Evolutionary conservation across 305 asterid genomes (phyloP).

Genomic region (Fraxinus latifolia): DNA sequence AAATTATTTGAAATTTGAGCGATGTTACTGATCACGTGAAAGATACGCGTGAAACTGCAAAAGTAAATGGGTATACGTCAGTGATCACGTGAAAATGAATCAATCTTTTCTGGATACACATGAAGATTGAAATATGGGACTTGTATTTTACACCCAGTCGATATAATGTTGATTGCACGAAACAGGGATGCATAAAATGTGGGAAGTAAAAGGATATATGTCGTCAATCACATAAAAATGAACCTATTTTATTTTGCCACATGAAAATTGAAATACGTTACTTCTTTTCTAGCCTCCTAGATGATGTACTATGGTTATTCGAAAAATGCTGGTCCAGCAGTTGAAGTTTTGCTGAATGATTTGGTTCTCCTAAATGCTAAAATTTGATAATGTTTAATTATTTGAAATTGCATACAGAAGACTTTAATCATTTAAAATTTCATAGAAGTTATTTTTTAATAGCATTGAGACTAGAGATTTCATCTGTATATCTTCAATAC

Average conservation of each 20-base stretch:
- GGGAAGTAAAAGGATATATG: not conserved
- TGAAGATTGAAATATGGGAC: not conserved
- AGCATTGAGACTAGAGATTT: not conserved
- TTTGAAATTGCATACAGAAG: not conserved
- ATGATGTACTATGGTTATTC: not conserved
- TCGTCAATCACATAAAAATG: not conserved
- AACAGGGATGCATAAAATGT: not conserved
- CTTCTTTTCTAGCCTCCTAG: not conserved
- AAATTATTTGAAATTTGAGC: not conserved
- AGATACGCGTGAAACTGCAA: not conserved
- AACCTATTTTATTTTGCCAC: not conserved
- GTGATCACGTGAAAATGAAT: conserved; percentile 10
- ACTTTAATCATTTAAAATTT: not conserved
- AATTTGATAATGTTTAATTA: not conserved
- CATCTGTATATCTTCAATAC: not conserved
- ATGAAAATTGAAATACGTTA: not conserved
- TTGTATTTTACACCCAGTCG: not conserved
- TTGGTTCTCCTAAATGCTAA: not conserved
- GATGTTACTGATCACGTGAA: not conserved
- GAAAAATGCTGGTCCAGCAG: not conserved
- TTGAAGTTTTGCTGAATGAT: not conserved
- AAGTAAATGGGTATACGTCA: conserved; percentile 1
- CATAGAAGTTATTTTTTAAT: not conserved
- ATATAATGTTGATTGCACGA: not conserved
- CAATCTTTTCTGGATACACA: conserved; percentile 1